These are phyloP conservation scores for Quercus parvula DNA, from an alignment of 306 rosid species.

Conservation along the genomic window DNA sequence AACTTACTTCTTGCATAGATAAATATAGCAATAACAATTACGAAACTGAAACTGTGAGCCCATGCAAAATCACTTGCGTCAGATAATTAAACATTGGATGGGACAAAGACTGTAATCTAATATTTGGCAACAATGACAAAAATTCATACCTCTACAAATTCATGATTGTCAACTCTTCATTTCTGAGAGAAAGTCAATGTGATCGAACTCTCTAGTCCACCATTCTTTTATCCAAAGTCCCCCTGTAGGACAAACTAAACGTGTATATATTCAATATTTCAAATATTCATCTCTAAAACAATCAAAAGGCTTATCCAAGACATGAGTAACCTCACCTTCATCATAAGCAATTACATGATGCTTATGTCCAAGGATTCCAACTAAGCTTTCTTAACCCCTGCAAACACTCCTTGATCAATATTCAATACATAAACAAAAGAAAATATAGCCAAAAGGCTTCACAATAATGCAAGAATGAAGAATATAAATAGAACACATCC, in stretches of 20 bases:
- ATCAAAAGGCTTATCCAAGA: not conserved
- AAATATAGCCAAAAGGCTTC: constrained; percentile 8
- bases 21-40: no score
- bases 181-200: not conserved
- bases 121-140: not conserved
- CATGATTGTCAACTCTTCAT: not conserved
- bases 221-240: not conserved
- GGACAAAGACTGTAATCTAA: not conserved
- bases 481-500: constrained; percentile 7
- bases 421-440: not conserved
- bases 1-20: no score
- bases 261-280: not conserved
- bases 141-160: not conserved
- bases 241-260: not conserved
- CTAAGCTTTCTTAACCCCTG: not conserved
- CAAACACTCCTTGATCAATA: constrained; percentile 1
- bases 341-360: not conserved
- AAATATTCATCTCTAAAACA: not conserved
- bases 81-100: not conserved
- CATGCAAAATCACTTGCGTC: no score
- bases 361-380: not conserved
- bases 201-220: not conserved
- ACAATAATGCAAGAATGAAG: constrained; percentile 5
- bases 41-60: no score
- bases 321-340: constrained; percentile 3